Conservation (phyloP, 192 early-diverging fungal species). For the Entomortierella beljakovae region DNA sequence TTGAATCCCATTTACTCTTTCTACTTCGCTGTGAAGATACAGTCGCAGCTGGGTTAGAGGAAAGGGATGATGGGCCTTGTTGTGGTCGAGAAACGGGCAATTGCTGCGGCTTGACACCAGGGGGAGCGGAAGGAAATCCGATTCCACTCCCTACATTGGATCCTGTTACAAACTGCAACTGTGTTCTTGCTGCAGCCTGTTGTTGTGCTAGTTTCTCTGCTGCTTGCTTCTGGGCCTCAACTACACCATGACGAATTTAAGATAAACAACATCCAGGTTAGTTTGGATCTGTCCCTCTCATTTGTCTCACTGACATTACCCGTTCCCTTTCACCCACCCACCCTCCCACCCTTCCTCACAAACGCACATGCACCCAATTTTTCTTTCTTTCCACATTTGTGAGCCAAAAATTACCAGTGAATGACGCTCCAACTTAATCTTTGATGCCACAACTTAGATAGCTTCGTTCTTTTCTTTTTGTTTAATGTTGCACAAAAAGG, state of each 20-base stretch:
- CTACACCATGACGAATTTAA: slow-evolving; percentile 4
- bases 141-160: slow-evolving; percentile 9
- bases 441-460: too few relatives aligned
- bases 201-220: slow-evolving; percentile 55
- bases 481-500: too few relatives aligned
- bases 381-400: too few relatives aligned
- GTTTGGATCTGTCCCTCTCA: too few relatives aligned
- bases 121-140: not conserved
- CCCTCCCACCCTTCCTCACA: too few relatives aligned
- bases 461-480: too few relatives aligned
- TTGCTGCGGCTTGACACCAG: slow-evolving; percentile 5
- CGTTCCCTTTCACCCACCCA: too few relatives aligned
- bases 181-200: slow-evolving; percentile 32
- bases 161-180: slow-evolving; percentile 39
- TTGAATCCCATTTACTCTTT: slow-evolving; percentile 56
- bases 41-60: slow-evolving; percentile 1
- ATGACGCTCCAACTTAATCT: too few relatives aligned
- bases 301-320: too few relatives aligned
- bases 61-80: slow-evolving; percentile 12
- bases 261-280: not conserved
- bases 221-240: slow-evolving; percentile 55
- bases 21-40: slow-evolving; percentile 15
- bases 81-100: not conserved
- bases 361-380: too few relatives aligned
- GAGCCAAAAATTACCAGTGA: too few relatives aligned